These are phyloP conservation scores for Kuraishia hungarica DNA, from an alignment of 805 yeast species.

Conservation along the genomic window DNA sequence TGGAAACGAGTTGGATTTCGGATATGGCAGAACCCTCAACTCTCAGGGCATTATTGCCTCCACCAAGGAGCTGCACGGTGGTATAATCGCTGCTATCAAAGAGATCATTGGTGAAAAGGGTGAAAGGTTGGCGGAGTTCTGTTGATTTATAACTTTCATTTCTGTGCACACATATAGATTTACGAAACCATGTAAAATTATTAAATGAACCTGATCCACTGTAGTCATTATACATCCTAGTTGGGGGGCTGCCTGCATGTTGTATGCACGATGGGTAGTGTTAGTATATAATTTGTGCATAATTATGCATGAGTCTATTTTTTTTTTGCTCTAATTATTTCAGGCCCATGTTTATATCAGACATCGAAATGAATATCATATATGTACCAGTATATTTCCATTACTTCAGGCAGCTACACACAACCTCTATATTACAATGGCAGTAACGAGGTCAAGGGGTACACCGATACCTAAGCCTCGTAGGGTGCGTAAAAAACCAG, in stretches of 20 bases:
- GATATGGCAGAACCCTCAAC: slow-evolving; percentile 70
- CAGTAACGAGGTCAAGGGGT: neutral
- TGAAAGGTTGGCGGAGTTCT: slow-evolving; percentile 18
- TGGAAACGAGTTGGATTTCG: slow-evolving; percentile 71
- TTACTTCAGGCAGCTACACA: too few species aligned
- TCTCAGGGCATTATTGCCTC: slow-evolving; percentile 96
- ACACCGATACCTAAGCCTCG: neutral
- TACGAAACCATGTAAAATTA: too few species aligned
- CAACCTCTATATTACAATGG: too few species aligned
- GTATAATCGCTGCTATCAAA: slow-evolving; percentile 42
- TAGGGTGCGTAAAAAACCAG: neutral
- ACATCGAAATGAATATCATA: too few species aligned
- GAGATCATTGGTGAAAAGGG: slow-evolving; percentile 24
- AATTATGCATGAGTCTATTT: neutral
- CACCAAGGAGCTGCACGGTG: slow-evolving; percentile 33
- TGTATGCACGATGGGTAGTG: neutral
- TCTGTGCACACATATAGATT: too few species aligned
- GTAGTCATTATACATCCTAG: too few species aligned
- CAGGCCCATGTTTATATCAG: neutral
- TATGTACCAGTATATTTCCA: too few species aligned
- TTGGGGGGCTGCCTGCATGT: neutral
- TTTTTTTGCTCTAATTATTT: neutral
- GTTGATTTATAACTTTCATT: slow-evolving; percentile 4
- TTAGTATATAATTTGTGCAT: neutral
- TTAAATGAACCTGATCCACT: too few species aligned